phyloP scores from a whole-genome alignment of 345 rosid species.

The Cardiospermum halicacabum region DNA sequence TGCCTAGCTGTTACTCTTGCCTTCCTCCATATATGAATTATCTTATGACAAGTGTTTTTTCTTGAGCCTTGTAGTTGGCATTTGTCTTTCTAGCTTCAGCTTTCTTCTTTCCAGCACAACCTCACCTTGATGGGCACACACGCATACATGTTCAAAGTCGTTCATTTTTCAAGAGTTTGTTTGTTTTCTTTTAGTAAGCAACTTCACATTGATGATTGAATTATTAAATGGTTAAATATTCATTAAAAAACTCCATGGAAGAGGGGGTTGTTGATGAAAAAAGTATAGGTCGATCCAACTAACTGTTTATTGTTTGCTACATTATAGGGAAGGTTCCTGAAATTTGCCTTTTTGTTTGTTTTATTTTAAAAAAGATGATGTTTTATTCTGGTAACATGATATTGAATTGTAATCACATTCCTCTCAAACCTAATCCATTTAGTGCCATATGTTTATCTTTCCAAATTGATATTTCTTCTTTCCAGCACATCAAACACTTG shows the following conservation, averaged over 20 bases:
- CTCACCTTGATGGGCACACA: slow-evolving; percentile 18
- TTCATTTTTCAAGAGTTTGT: background rate
- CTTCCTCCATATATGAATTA: slow-evolving; percentile 1
- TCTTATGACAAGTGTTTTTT: slow-evolving; percentile 18
- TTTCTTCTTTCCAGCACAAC: slow-evolving; percentile 43
- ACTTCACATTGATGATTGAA: background rate
- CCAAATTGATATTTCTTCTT: slow-evolving; percentile 29
- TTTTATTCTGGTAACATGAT: slow-evolving; percentile 1
- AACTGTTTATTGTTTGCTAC: background rate
- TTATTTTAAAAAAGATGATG: background rate
- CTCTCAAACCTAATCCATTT: background rate
- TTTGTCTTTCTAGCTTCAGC: slow-evolving; percentile 35
- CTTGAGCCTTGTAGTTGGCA: slow-evolving; percentile 37
- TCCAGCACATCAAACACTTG: slow-evolving; percentile 36
- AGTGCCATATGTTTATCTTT: slow-evolving; percentile 29
- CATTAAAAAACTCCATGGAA: background rate
- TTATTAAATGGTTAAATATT: background rate
- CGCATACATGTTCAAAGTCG: slow-evolving; percentile 8
- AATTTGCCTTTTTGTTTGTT: background rate
- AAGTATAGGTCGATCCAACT: background rate
- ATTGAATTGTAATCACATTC: background rate
- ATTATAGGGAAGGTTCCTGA: background rate
- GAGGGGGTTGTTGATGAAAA: background rate
- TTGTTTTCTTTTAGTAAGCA: background rate
- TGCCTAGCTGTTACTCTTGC: slow-evolving; percentile 44